Conservation (phyloP, 2,329 filamentous ascomycete genomes). For the Chrysosporium queenslandicum region DNA sequence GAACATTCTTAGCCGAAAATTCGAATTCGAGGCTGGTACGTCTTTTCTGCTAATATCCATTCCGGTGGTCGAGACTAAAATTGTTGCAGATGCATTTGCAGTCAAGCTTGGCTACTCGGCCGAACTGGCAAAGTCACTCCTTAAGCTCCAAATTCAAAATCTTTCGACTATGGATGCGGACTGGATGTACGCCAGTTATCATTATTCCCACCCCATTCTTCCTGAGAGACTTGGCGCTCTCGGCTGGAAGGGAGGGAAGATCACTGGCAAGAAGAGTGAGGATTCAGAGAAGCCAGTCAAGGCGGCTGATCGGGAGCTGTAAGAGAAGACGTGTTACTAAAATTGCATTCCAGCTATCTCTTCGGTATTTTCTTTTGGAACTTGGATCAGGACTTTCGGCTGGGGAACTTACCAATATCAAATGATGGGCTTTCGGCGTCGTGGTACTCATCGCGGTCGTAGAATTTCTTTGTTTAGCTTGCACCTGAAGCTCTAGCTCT, state of each 20-base stretch:
- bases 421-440: conserved; percentile 7
- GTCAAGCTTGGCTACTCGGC: conserved; percentile 69
- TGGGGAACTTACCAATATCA: conserved; percentile 9
- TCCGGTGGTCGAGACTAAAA: conserved; percentile 18
- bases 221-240: conserved; percentile 86
- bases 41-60: conserved; percentile 8
- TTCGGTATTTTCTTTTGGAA: background rate
- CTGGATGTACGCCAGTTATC: conserved; percentile 96
- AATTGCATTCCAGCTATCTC: conserved; percentile 4
- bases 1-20: conserved; percentile 89
- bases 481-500: conserved; percentile 6
- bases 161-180: conserved; percentile 98
- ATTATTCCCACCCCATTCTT: conserved; percentile 95
- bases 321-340: conserved; percentile 21
- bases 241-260: conserved; percentile 61
- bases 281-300: conserved; percentile 54
- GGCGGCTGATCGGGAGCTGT: conserved; percentile 68
- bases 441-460: background rate
- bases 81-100: conserved; percentile 64
- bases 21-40: conserved; percentile 85
- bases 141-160: conserved; percentile 98
- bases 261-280: conserved; percentile 39
- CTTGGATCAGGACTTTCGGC: background rate
- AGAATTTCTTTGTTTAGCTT: conserved; percentile 7
- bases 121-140: conserved; percentile 75